These are phyloP conservation scores for Cocos nucifera DNA, from an alignment of 176 grass and related monocot species.

Conservation along the genomic window DNA sequence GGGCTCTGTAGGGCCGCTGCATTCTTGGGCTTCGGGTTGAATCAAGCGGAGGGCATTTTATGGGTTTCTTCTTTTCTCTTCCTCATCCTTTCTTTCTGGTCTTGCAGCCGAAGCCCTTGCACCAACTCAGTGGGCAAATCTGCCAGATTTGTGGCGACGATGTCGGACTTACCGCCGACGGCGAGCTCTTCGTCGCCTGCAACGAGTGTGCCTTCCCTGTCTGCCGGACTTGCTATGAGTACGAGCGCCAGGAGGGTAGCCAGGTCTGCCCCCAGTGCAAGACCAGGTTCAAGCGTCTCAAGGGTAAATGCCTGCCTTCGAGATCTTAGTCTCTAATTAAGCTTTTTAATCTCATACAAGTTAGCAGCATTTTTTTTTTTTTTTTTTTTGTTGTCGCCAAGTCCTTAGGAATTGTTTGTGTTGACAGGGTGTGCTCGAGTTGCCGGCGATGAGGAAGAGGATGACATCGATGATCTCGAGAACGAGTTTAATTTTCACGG, in stretches of 20 bases:
- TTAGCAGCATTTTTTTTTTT: neutral
- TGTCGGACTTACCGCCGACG: slow-evolving; percentile 70
- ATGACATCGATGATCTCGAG: slow-evolving; percentile 70
- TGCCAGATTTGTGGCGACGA: slow-evolving; percentile 86
- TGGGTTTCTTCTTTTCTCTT: neutral
- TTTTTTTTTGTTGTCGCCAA: neutral
- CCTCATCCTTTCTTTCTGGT: slow-evolving; percentile 7
- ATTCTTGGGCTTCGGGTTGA: slow-evolving; percentile 1
- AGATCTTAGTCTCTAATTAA: too few species aligned
- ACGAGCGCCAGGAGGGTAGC: slow-evolving; percentile 94
- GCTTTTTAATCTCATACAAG: neutral
- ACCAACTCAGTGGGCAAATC: slow-evolving; percentile 40
- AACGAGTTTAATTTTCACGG: slow-evolving; percentile 61
- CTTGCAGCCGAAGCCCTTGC: slow-evolving; percentile 41
- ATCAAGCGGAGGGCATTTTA: too few species aligned
- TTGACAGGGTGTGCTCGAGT: slow-evolving; percentile 54
- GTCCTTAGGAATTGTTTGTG: neutral
- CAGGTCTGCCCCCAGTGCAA: slow-evolving; percentile 98
- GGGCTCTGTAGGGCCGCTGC: neutral
- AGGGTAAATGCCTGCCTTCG: slow-evolving; percentile 33
- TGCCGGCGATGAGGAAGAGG: slow-evolving; percentile 83
- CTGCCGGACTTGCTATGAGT: slow-evolving; percentile 93
- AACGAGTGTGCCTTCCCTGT: slow-evolving; percentile 86
- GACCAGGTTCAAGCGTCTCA: slow-evolving; percentile 99
- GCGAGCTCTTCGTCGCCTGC: slow-evolving; percentile 90